These are phyloP conservation scores for Plasmodium vivax DNA, from an alignment of 169 alveolate genomes.

Conservation along the genomic window DNA sequence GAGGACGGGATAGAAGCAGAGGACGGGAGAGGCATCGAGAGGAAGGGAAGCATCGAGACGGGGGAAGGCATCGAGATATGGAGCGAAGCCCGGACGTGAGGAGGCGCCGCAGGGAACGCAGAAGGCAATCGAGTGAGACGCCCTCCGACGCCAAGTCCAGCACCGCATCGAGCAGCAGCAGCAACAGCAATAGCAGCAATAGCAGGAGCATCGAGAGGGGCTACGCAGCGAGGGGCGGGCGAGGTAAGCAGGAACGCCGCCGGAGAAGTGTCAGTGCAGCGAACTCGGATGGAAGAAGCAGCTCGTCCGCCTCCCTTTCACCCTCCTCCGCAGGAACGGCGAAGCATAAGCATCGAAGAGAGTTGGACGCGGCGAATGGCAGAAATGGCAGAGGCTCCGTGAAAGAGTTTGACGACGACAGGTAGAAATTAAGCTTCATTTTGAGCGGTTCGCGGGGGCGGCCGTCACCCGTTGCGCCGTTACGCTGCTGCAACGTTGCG, in stretches of 20 bases:
- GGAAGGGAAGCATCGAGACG: too few species aligned
- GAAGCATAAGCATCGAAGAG: conserved; percentile 11
- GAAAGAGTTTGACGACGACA: neutral
- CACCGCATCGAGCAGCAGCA: neutral
- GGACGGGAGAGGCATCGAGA: neutral
- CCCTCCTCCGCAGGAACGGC: neutral
- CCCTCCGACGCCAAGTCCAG: neutral
- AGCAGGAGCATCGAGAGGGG: conserved; percentile 13
- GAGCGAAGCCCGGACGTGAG: neutral
- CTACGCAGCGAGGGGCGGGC: neutral
- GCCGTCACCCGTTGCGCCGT: neutral
- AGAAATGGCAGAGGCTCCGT: neutral
- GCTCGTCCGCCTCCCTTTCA: neutral
- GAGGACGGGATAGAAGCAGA: too few species aligned
- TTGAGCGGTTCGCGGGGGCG: neutral
- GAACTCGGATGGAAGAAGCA: neutral
- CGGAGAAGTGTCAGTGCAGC: neutral
- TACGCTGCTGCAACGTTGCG: neutral
- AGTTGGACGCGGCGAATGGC: neutral
- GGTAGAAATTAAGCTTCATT: neutral
- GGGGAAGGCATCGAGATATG: too few species aligned
- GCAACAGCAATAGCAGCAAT: too few species aligned
- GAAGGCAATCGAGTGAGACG: neutral
- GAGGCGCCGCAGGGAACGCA: neutral
- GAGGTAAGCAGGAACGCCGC: neutral